Base-by-base conservation (phyloP, 2,329 filamentous ascomycete species). In the Dactylonectria macrodidyma region DNA sequence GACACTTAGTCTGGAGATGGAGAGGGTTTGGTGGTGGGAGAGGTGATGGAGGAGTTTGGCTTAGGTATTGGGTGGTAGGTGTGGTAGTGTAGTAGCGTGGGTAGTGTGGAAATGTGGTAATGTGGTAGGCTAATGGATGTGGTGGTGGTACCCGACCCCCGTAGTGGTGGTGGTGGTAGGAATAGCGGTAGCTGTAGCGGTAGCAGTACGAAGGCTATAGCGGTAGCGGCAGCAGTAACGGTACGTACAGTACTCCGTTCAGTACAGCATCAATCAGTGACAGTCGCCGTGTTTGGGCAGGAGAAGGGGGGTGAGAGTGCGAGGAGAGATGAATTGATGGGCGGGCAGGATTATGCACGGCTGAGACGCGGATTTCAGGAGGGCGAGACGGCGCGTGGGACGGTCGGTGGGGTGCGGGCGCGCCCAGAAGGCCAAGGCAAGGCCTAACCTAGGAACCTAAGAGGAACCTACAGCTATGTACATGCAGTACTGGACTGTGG, bases 321-420 rank as follows among this genome's bases (percentile, higher is more conserved):
- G 51, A 30, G 33, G 51, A 36, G 51, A 22, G 46, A 47, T 24
- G 46, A 47, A 52, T 30, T 12, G 50, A 41, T 34, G 14, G 46
- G 58, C 33, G 44, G 70, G 59, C 66, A 70, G 72, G 65, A 74
- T 75, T 76, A 76, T 76, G 74, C 74, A 76, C 73, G 74, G 74
- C 74, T 76, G 74, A 76, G 74, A 76, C 74, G 74, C 74, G 71
- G 71, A 76, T 72, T 75, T 76, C 74, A 76, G 74, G 74, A 76
- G 74, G 69, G 62, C 73, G 71, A 73, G 71, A 73, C 69, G 74
- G 73, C 72, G 74, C 71, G 71, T 76, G 74, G 74, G 74, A 75
- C 74, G 74, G 72, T 76, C 71, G 68, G 74, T 75, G 74, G 74
- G 71, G 72, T 68, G 71, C 66, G 72, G 72, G 69, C 66, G 69